Base-by-base conservation (phyloP, 2,329 filamentous ascomycete species). In the Phaeosphaeria sp. region DNA sequence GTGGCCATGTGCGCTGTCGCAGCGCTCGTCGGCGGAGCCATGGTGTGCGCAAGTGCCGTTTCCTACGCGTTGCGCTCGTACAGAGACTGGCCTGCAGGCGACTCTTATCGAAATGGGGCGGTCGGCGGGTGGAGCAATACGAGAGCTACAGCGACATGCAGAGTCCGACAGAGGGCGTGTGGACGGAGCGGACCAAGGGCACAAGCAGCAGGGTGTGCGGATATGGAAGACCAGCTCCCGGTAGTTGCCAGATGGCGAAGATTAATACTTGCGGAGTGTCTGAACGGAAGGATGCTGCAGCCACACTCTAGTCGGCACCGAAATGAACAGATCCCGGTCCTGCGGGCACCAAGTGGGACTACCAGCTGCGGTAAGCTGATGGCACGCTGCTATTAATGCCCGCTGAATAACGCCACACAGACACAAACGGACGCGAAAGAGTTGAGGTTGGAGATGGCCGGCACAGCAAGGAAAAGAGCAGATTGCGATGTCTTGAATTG, bases 1-100 rank as follows among this genome's bases (percentile, higher is more conserved):
- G 91, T 96, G 41, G 92, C 92, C 87, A 96, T 90, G 54, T 76
- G 74, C 59, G 84, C 80, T 36, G 84, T 83, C 30, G 71, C 64
- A 64, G 65, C 56, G 33, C 51, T 63, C n/a, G 66, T 46, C 33
- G 62, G 54, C 53, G 69, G 65, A 41, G 72, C 69, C 72, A 74
- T 76, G 48, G 25, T 65, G 64, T 23, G 30, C 44, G 42, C 43
- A 27, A 46, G n/a, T 51, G 20, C 33, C 36, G 41, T 46, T 50
- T 33, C 9, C 3, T 3, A 36, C 6, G 57, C 51, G 49, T 57
- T 56, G 59, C 43, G 23, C 30, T 17, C 17, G 17, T 13, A 33
- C 9, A 20, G 11, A 25, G 46, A 20, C 27, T 33, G 46, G n/a
- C 18, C 20, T 15, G 4, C 23, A 27, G 27, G 49, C 50, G 46